Base-by-base conservation (phyloP, 192 early-diverging fungal species). In the Dissophora ornata region DNA sequence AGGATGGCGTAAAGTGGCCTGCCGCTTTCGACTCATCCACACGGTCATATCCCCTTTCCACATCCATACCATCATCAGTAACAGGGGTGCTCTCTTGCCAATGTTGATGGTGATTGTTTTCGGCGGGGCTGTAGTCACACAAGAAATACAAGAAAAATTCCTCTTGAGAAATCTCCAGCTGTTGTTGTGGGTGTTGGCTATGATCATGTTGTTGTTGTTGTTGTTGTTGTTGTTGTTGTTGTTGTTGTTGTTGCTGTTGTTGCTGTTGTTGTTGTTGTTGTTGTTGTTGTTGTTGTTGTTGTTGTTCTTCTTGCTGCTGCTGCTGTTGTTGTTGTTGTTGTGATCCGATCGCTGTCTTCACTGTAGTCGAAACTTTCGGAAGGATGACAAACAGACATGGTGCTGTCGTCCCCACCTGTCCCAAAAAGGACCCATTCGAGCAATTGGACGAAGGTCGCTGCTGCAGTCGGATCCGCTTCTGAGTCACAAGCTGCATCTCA, bases 121-220 rank as follows among this genome's bases (percentile, higher is more conserved):
- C 46, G 18, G 38, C 21, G 19, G 57, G 46, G 11, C 45, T 38
- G 32, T 61, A 71, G 46, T 71, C 46, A 28, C 69, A 71, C 45
- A 71, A 48, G 19, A 71, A 71, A 22, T 71, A 44, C 22, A 71
- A 38, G 36, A 45, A 42, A 41, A 62, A 71, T 3, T 57, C 46
- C 10, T 60, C 36, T 46, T 46, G 45, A 18, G 45, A 22, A 21
- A 48, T 18, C 22, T 41, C 15, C 9, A 46, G 24, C 26, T 44
- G 25, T 4, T 48, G 57, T 22, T 44, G 26, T 38, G 6, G 36
- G 36, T 38, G 6, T 38, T 6, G 13, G 36, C 36, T 13, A 38
- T 13, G 36, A n/a, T n/a, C n/a, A n/a, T n/a, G n/a, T n/a, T n/a
- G n/a, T n/a, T n/a, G n/a, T n/a, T n/a, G n/a, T n/a, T n/a, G n/a